Evolutionary conservation across 495 filamentous ascomycete species (phyloP), one percentile per base, ranked within the genome.

Genomic region (Hyaloscypha variabilis): DNA sequence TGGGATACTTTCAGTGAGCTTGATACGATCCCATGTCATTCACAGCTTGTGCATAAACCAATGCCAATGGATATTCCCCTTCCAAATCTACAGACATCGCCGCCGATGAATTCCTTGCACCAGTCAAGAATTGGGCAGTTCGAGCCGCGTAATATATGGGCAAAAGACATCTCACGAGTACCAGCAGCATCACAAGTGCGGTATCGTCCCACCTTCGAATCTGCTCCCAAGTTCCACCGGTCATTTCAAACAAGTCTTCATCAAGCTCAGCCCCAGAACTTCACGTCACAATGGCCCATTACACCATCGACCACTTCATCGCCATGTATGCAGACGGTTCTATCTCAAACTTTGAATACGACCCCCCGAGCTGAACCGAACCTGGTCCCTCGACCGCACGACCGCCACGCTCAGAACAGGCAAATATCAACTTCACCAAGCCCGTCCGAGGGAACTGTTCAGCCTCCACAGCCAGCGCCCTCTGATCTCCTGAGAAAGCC

Each of bases 401-500:
- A 17, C 1, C 39, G 0, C 11, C 39, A 46, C 1, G 14, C 13
- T 46, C 39, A 46, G 39, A 46, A 17, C 11, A 8, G 19, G 39
- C 39, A 46, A 17, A 46, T 17, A 46, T 14, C 1, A 19, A 8
- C 39, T 46, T 46, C 39, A 11, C 10, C 39, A 19, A 46, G 39
- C 8, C 17, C 39, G 8, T 10, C 39, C 19, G 11, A 46, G 17
- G 17, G 11, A 1, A 46, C 11, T 46, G 14, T 3, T 17, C 39
- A 14, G 19, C 17, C 1, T 8, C 17, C 19, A 19, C 39, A 46
- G 19, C 4, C 39, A 46, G 1, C 11, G 8, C 39, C 60, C 3
- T 58, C 60, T 26, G 65, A 70, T 60, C 19, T 72, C 24, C 24
- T 63, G 4, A 53, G 70, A n/a, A 67, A 61, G 50, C 70, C 70